Evolutionary conservation across 345 rosid species (phyloP).

Genomic region (Cardamine occulta): DNA sequence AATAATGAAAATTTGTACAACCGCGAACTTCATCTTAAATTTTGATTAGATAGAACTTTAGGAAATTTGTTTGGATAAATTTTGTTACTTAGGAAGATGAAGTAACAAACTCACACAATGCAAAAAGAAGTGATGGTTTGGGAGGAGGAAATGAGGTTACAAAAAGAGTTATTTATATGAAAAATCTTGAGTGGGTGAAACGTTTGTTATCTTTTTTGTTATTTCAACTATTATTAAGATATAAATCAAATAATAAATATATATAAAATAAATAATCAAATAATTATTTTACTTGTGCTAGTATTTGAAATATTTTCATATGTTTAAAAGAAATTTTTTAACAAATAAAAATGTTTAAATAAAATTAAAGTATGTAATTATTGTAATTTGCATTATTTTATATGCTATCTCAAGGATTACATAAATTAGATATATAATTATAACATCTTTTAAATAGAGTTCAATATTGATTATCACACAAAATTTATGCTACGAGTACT

Average conservation of each 20-base stretch:
- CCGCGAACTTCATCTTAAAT: conserved; percentile 45
- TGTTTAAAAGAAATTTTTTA: no score
- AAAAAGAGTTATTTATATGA: conserved; percentile 41
- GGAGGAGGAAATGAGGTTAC: conserved; percentile 36
- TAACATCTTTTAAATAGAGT: background rate
- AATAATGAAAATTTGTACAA: conserved; percentile 39
- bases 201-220: background rate
- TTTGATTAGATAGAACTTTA: background rate
- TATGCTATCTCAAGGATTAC: background rate
- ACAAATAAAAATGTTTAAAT: background rate
- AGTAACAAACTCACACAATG: conserved; percentile 23
- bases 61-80: background rate
- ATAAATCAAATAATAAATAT: no score
- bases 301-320: no score
- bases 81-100: conserved; percentile 20
- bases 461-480: background rate
- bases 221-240: no score
- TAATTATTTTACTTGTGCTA: background rate
- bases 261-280: no score
- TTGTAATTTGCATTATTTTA: background rate
- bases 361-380: no score
- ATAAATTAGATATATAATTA: background rate
- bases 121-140: conserved; percentile 38
- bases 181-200: conserved; percentile 32
- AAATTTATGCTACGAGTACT: background rate